These are phyloP conservation scores for Oenanthe javanica DNA, from an alignment of 140 eudicot genomes.

Conservation along the genomic window DNA sequence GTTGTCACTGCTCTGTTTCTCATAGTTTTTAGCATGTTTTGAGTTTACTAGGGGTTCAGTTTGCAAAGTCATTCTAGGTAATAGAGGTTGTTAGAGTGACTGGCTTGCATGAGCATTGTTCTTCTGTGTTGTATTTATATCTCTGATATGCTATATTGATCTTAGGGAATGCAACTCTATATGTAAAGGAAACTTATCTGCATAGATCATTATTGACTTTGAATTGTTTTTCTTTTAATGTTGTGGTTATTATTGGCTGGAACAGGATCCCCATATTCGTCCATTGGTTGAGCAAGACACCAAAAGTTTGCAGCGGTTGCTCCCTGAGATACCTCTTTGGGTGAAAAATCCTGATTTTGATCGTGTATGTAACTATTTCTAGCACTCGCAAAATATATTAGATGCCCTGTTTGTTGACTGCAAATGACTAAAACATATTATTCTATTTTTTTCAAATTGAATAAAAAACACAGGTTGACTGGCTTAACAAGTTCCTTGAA, in stretches of 20 bases:
- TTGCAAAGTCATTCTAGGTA: background rate
- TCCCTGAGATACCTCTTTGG: slow-evolving; percentile 95
- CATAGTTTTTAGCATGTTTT: background rate
- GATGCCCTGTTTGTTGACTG: background rate
- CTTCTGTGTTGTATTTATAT: background rate
- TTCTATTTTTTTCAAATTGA: slow-evolving; percentile 9
- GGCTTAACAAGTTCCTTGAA: slow-evolving; percentile 88
- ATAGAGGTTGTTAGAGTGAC: background rate
- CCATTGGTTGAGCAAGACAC: slow-evolving; percentile 85
- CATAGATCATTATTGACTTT: background rate
- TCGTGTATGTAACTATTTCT: slow-evolving; percentile 51
- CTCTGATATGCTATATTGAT: background rate
- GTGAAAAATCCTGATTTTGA: slow-evolving; percentile 93
- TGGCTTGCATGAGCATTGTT: background rate
- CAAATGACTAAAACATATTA: background rate
- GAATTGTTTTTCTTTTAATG: background rate
- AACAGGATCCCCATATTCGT: slow-evolving; percentile 75
- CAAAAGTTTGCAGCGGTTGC: slow-evolving; percentile 59
- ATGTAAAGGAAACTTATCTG: background rate
- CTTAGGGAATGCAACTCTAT: background rate
- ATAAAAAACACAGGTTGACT: slow-evolving; percentile 59
- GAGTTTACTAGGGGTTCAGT: background rate
- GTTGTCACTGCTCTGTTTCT: background rate
- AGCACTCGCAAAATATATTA: slow-evolving; percentile 1
- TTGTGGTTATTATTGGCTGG: slow-evolving; percentile 10